Base-by-base conservation (phyloP, 1,284 basidiomycete species). In the Cryptococcus sp. region DNA sequence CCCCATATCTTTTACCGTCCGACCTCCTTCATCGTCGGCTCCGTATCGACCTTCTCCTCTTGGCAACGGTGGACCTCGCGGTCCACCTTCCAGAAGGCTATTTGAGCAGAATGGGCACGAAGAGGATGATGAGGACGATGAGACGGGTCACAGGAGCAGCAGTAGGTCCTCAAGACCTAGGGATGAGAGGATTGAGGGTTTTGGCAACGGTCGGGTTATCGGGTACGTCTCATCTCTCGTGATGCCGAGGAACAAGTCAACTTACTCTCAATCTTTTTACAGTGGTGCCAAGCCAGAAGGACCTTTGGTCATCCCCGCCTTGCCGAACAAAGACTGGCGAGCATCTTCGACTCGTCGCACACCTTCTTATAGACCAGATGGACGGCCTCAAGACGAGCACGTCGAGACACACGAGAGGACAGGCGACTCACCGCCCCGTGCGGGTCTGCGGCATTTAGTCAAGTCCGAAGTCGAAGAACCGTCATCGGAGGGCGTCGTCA, bases 301-400 rank as follows among this genome's bases (percentile, higher is more conserved):
- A 3, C 89, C 89, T 0, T 83, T 95, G 13, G 85, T 94, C 34
- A 96, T 97, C 50, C 87, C 91, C 4, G 81, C 90, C 0, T 80
- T 89, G 44, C 82, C 91, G 63, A 93, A 96, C 70, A 84, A 85
- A 38, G 93, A 96, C 73, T 97, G 93, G 93, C 81, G 89, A 46
- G 87, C 87, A 55, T 77, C 86, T 10, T 89, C 89, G 20, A 81
- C 64, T 79, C 80, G 65, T 70, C 72, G 79, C 67, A 41, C 70
- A 72, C 60, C 83, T 81, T 59, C 90, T 81, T 76, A 73, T 57
- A 81, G 89, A 10, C 91, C 91, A 1, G 83, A 85, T 6, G 57
- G 62, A 10, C 62, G 61, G 29, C 79, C 80, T 40, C 44, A 53
- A 5, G 55, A 61, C 20, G 74, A 75, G 19, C 53, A 62, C 17